Conservation (phyloP, 306 rosid species). For the Dalbergia cochinchinensis region DNA sequence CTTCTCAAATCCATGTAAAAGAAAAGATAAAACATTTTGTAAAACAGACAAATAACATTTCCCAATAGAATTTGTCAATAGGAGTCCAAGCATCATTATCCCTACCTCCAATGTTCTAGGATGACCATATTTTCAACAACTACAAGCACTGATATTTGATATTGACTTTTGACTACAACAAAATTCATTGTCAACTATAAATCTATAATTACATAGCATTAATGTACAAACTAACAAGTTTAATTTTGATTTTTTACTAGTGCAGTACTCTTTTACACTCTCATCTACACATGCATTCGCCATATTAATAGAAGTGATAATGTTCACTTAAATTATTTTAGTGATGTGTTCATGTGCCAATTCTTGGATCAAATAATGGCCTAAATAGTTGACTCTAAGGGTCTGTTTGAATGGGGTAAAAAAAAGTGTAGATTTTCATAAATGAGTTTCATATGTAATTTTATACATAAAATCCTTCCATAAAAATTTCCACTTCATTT, state of each 20-base stretch:
- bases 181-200: not conserved
- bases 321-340: not conserved
- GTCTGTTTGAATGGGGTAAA: too few species aligned
- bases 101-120: constrained; percentile 1
- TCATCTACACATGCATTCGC: not conserved
- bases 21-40: constrained; percentile 3
- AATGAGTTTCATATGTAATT: too few species aligned
- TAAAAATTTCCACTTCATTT: too few species aligned
- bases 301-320: not conserved
- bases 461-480: too few species aligned
- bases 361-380: not conserved
- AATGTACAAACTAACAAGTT: not conserved
- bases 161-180: not conserved
- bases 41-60: not conserved
- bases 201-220: not conserved
- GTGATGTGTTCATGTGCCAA: not conserved
- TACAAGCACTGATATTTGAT: not conserved
- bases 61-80: not conserved
- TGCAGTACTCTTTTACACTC: not conserved
- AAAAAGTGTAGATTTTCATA: too few species aligned
- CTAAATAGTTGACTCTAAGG: not conserved
- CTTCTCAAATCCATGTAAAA: not conserved
- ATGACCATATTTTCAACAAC: constrained; percentile 6
- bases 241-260: not conserved
- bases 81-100: constrained; percentile 35